These are phyloP conservation scores for Taphrina populina DNA, from an alignment of 1,139 yeast genomes.

Conservation along the genomic window DNA sequence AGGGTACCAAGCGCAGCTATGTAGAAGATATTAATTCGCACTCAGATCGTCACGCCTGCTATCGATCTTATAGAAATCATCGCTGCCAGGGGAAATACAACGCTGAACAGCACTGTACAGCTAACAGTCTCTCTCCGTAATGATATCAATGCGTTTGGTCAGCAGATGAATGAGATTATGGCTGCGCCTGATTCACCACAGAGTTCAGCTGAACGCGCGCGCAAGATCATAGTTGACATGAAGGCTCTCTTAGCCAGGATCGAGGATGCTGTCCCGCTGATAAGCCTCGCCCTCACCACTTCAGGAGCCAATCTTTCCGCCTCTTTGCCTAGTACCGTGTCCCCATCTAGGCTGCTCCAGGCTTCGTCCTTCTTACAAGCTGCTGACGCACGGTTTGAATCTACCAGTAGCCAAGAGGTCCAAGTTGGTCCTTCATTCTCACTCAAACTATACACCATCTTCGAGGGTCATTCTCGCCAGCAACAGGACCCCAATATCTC, in stretches of 20 bases:
- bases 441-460: slow-evolving; percentile 62
- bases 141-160: slow-evolving; percentile 63
- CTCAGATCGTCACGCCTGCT: slow-evolving; percentile 59
- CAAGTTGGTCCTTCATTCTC: slow-evolving; percentile 65
- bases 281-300: slow-evolving; percentile 66
- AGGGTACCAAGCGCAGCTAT: neutral
- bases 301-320: slow-evolving; percentile 65
- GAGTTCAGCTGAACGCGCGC: slow-evolving; percentile 37
- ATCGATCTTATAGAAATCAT: slow-evolving; percentile 68
- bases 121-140: slow-evolving; percentile 58
- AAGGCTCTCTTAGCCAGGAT: slow-evolving; percentile 33
- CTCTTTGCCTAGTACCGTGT: slow-evolving; percentile 54
- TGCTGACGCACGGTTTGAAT: slow-evolving; percentile 47
- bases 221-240: slow-evolving; percentile 42
- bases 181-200: slow-evolving; percentile 1
- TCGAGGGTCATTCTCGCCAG: slow-evolving; percentile 53
- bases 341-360: slow-evolving; percentile 66
- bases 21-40: too few species aligned
- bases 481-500: slow-evolving; percentile 35
- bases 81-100: slow-evolving; percentile 71
- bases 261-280: slow-evolving; percentile 57
- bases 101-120: slow-evolving; percentile 57
- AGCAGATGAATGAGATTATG: slow-evolving; percentile 48
- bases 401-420: slow-evolving; percentile 10
- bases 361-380: slow-evolving; percentile 56